Base-by-base conservation (phyloP, 352 stramenopile species). In the Poterioochromonas sp. region DNA sequence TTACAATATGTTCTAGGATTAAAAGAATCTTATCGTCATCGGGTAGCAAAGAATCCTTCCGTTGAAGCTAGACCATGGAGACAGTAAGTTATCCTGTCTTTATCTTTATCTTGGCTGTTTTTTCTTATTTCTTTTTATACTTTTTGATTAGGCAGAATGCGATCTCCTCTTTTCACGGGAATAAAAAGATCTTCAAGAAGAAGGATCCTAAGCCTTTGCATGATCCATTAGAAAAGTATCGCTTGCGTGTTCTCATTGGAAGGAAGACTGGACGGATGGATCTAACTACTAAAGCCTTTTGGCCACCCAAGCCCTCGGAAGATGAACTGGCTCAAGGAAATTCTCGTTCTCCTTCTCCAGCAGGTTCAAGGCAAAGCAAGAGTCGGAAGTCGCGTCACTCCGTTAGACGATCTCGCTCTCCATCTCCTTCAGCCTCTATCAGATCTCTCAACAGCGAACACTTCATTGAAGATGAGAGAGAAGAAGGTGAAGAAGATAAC, bases 11-110 rank as follows among this genome's bases (percentile, higher is more conserved):
- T 77, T 34, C 32, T 1, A 29, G 3, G 35, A 60, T 64, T 53
- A 39, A 76, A 58, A 68, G 40, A 63, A 80, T 58, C 15, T 18
- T 68, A 73, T 77, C 8, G 34, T 43, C n/a, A 77, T 44, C 15
- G 40, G 18, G 37, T 68, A 15, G 32, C 69, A 40, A 79, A 44
- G 35, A 51, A 58, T n/a, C 20, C 0, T 0, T 20, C 15, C 44
- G 62, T 65, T 58, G 53, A 54, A 22, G 34, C 35, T 37, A 18
- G 15, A 34, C 26, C 29, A 60, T 65, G 8, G 8, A 18, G 62
- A 71, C 62, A 8, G 11, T 49, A 29, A 12, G 2, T n/a, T n/a
- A 29, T 32, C 8, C 29, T 32, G 8, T 5, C 29, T n/a, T 63
- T n/a, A 63, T 32, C 8, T 63, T 32, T 63, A 5, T 32, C 2